A percentile compares a stretch with the other conserved stretches of the same genome.
Conservation (phyloP, 1,284 basidiomycete genomes). For the Entoloma clypeatum region DNA sequence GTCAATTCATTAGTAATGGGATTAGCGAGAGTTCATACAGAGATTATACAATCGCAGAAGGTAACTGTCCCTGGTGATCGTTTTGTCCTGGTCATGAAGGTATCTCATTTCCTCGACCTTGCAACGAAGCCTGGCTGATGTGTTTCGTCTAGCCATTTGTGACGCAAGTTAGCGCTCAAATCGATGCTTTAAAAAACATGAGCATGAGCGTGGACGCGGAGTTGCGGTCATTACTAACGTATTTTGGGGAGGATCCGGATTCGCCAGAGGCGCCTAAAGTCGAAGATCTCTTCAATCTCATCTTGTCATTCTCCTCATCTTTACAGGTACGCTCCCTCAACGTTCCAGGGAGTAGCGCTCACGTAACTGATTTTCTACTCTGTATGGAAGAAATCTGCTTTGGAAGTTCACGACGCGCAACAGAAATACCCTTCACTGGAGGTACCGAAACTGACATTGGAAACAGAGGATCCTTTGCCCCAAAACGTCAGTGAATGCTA, state of each 20-base stretch:
- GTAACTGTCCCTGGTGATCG: slow-evolving; percentile 46
- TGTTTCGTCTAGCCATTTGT: slow-evolving; percentile 52
- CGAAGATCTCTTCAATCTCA: slow-evolving; percentile 76
- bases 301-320: slow-evolving; percentile 70
- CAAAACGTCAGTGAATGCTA: slow-evolving; percentile 23
- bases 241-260: slow-evolving; percentile 71
- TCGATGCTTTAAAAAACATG: slow-evolving; percentile 67
- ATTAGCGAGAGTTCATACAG: slow-evolving; percentile 52
- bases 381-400: slow-evolving; percentile 80
- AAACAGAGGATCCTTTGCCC: slow-evolving; percentile 30
- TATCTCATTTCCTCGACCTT: slow-evolving; percentile 23
- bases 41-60: slow-evolving; percentile 46
- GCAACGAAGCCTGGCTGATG: slow-evolving; percentile 1
- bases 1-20: slow-evolving; percentile 59
- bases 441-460: slow-evolving; percentile 21
- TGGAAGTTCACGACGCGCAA: slow-evolving; percentile 63
- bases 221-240: slow-evolving; percentile 54
- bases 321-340: slow-evolving; percentile 49
- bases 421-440: slow-evolving; percentile 29
- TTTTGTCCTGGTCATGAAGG: slow-evolving; percentile 68
- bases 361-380: background rate
- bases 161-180: slow-evolving; percentile 41
- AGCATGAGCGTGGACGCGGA: slow-evolving; percentile 54
- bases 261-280: slow-evolving; percentile 61
- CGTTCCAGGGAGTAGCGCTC: slow-evolving; percentile 3